A percentile compares a stretch with the other conserved stretches of the same genome.
phyloP scores from a whole-genome alignment of 768 basidiomycete genomes.

The Tephrocybe sp. region DNA sequence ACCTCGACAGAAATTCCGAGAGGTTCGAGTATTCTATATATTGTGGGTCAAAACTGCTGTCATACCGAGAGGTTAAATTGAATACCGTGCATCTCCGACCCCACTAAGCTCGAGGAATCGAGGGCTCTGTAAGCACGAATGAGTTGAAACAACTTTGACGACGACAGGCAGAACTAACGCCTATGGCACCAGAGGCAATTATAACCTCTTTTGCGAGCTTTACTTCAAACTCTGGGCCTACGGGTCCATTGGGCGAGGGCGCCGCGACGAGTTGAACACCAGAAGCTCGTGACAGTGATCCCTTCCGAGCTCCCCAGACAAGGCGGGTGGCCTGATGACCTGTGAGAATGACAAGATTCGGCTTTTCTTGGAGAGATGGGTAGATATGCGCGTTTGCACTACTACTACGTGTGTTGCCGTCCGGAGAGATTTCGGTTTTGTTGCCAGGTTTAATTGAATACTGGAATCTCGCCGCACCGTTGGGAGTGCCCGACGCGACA shows the following conservation, averaged over 20 bases:
- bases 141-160: not conserved
- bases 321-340: conserved; percentile 13
- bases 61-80: no score
- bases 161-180: conserved; percentile 1
- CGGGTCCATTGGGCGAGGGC: not conserved
- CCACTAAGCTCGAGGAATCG: conserved; percentile 16
- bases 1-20: conserved; percentile 10
- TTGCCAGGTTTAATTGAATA: conserved; percentile 18
- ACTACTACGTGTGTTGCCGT: conserved; percentile 14
- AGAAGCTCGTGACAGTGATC: conserved; percentile 6
- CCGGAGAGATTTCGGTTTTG: conserved; percentile 6
- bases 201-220: conserved; percentile 2
- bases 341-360: conserved; percentile 12
- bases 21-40: conserved; percentile 10
- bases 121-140: conserved; percentile 7
- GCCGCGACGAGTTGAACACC: conserved; percentile 14
- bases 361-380: conserved; percentile 10
- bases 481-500: conserved; percentile 15
- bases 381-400: conserved; percentile 17
- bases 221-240: not conserved
- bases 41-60: no score
- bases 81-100: conserved; percentile 12
- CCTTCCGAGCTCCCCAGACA: conserved; percentile 4
- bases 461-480: conserved; percentile 16
- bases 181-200: conserved; percentile 16